Evolutionary conservation across 2,329 filamentous ascomycete species (phyloP).

Genomic region (Alternaria conjuncta): DNA sequence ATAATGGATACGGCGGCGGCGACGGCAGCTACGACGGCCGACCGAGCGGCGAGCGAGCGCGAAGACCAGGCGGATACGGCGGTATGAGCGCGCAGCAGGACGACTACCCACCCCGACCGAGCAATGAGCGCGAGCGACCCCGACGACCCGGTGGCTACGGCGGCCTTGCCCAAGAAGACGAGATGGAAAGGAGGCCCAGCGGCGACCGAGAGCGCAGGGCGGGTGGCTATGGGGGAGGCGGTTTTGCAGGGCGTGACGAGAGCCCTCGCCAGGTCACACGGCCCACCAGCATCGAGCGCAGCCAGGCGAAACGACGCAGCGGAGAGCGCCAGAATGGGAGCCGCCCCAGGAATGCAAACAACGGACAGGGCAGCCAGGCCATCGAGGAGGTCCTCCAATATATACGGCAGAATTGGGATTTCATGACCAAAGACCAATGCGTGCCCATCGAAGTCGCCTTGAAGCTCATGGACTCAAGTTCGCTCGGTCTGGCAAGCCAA

Average conservation of each 20-base stretch:
- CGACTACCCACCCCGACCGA: slow-evolving; percentile 24
- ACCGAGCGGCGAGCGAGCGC: slow-evolving; percentile 38
- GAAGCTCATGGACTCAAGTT: slow-evolving; percentile 92
- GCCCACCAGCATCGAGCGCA: slow-evolving; percentile 52
- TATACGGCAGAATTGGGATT: slow-evolving; percentile 88
- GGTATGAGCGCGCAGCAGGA: slow-evolving; percentile 27
- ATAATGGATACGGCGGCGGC: slow-evolving; percentile 28
- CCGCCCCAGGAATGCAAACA: slow-evolving; percentile 40
- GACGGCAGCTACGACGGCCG: slow-evolving; percentile 22
- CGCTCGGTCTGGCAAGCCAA: slow-evolving; percentile 87
- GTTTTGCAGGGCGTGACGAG: slow-evolving; percentile 28
- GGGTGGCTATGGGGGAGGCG: slow-evolving; percentile 47
- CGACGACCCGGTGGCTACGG: slow-evolving; percentile 35
- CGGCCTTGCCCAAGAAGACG: slow-evolving; percentile 38
- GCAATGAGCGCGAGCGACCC: slow-evolving; percentile 23
- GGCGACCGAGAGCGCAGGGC: slow-evolving; percentile 32
- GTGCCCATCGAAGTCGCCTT: slow-evolving; percentile 94
- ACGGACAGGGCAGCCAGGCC: slow-evolving; percentile 50
- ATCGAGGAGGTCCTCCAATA: slow-evolving; percentile 72
- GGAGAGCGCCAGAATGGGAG: slow-evolving; percentile 36
- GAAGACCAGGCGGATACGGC: slow-evolving; percentile 42
- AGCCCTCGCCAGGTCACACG: slow-evolving; percentile 41
- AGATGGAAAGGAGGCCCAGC: slow-evolving; percentile 29
- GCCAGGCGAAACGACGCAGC: slow-evolving; percentile 50
- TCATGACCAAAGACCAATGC: slow-evolving; percentile 87